Base-by-base conservation (phyloP, 331 rosid species). In the Malus hybrid region DNA sequence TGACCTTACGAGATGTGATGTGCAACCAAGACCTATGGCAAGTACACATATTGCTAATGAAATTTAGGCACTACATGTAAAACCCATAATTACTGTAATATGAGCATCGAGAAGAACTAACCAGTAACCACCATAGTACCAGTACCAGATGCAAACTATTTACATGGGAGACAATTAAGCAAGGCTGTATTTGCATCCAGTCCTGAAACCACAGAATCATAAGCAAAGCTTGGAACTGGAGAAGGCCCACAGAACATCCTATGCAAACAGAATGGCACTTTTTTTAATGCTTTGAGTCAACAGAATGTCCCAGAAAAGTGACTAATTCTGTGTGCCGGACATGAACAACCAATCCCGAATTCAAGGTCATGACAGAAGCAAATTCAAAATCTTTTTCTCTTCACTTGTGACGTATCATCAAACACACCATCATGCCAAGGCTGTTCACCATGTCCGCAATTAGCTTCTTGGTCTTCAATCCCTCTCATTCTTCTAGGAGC, bases 391-490 rank as follows among this genome's bases (percentile, higher is more conserved):
- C 88, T 82, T 76, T 84, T 84, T 76, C 88, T 87, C 71, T 84
- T 87, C 74, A 75, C 80, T 18, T 82, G 79, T 6, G 90, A 75
- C 14, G 77, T 74, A 8, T 80, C 87, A 70, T 80, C 87, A 80
- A 32, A 32, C 34, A 32, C 78, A 30, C 84, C 89, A 74, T 88
- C 91, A 71, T 84, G 86, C 97, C 97, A 91, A 66, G 78, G 84
- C 68, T 85, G 97, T 30, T 91, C 88, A 77, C 82, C 83, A 19
- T 85, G 88, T 79, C 98, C 84, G 84, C 78, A 91, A 81, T 88
- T 89, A 52, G 77, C 83, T 63, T 91, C 97, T 64, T 85, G 93
- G 42, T 86, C 97, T 71, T 93, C 97, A 15, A 89, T 87, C 48
- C 79, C 86, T 79, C 98, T 86, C 39, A 89, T 72, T 82, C 90